A percentile compares a stretch with the other conserved stretches of the same genome.
Conservation (phyloP, 495 filamentous ascomycete genomes). For the Filosporella fistucella region DNA sequence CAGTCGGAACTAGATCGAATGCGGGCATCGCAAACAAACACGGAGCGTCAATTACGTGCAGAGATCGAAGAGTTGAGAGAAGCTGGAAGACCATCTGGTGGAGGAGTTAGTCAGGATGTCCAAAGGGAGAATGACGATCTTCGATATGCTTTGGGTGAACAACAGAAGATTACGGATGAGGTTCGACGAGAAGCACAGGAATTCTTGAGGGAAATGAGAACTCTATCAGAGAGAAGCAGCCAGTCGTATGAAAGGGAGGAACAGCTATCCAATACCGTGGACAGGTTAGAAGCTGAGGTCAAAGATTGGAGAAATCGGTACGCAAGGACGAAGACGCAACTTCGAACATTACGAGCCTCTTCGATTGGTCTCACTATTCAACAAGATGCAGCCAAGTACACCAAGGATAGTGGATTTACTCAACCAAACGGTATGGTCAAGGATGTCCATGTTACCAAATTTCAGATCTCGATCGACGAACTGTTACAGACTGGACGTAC, state of each 20-base stretch:
- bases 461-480: constrained; percentile 93
- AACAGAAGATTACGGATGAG: constrained; percentile 82
- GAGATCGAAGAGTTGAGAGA: constrained; percentile 57
- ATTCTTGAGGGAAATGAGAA: constrained; percentile 86
- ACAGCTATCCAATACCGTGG: constrained; percentile 64
- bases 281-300: constrained; percentile 72
- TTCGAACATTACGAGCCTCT: constrained; percentile 74
- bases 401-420: constrained; percentile 67
- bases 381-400: constrained; percentile 55
- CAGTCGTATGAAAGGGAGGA: constrained; percentile 80
- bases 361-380: constrained; percentile 68
- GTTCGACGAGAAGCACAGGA: constrained; percentile 80
- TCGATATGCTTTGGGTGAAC: constrained; percentile 62
- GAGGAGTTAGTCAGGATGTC: constrained; percentile 48
- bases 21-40: constrained; percentile 58
- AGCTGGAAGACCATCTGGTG: constrained; percentile 24
- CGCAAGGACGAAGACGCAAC: constrained; percentile 78
- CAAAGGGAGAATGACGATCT: constrained; percentile 69
- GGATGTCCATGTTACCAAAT: constrained; percentile 90
- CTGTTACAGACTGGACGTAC: constrained; percentile 72
- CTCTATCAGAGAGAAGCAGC: constrained; percentile 72
- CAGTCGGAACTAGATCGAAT: constrained; percentile 73
- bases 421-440: constrained; percentile 73
- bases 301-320: constrained; percentile 88
- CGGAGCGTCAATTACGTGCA: constrained; percentile 57